These are phyloP conservation scores for Panus rudis DNA, from an alignment of 768 basidiomycete species.

Conservation along the genomic window DNA sequence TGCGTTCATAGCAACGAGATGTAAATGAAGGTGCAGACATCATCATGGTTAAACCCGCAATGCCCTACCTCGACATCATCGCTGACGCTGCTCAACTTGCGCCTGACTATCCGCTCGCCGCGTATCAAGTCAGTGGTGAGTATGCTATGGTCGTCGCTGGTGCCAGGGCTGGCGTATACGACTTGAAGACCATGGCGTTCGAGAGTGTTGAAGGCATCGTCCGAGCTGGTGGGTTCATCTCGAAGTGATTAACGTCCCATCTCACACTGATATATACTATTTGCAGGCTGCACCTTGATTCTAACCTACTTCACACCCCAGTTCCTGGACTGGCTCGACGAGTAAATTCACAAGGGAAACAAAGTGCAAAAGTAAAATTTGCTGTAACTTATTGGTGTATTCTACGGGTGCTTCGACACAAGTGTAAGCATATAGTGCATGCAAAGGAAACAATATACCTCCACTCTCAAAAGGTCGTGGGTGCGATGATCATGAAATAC, in stretches of 20 bases:
- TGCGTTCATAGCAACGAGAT: slow-evolving; percentile 66
- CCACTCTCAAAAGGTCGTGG: too few relatives aligned
- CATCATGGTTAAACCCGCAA: slow-evolving; percentile 96
- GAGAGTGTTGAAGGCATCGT: slow-evolving; percentile 90
- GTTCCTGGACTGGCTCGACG: slow-evolving; percentile 80
- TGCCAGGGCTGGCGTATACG: slow-evolving; percentile 90
- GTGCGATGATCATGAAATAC: too few relatives aligned
- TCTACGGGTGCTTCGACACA: not conserved
- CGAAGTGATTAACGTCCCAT: not conserved
- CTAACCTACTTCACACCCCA: slow-evolving; percentile 95
- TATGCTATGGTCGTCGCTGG: slow-evolving; percentile 97
- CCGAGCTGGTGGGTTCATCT: slow-evolving; percentile 64
- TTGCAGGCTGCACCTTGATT: slow-evolving; percentile 78
- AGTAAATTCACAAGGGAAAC: too few relatives aligned
- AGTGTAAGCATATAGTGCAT: not conserved
- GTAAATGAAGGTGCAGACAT: slow-evolving; percentile 90
- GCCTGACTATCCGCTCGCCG: slow-evolving; percentile 86
- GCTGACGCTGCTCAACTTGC: slow-evolving; percentile 78
- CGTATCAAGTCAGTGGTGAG: slow-evolving; percentile 96
- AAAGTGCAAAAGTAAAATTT: too few relatives aligned
- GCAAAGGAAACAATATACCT: too few relatives aligned
- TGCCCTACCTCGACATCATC: slow-evolving; percentile 96
- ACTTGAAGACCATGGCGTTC: slow-evolving; percentile 87
- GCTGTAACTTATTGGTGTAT: not conserved
- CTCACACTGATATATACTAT: not conserved